A percentile compares a stretch with the other conserved stretches of the same genome.
Conservation (phyloP, 495 filamentous ascomycete species). For the Penicillium verhagenii region DNA sequence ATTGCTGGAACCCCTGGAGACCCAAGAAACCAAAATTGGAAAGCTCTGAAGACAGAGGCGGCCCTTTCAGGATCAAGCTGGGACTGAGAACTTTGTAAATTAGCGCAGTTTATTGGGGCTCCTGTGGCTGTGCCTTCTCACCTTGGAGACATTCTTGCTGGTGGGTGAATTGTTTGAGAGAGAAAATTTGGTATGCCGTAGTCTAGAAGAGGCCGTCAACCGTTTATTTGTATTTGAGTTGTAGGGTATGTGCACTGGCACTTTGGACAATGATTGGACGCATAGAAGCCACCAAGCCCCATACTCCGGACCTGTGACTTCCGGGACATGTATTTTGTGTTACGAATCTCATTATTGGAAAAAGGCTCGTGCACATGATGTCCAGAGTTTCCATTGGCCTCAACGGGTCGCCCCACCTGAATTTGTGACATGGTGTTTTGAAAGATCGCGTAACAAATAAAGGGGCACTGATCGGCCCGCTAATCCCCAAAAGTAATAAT, state of each 20-base stretch:
- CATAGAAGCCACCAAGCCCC: neutral
- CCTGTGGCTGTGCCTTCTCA: neutral
- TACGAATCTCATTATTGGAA: neutral
- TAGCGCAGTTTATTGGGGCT: neutral
- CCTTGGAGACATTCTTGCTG: neutral
- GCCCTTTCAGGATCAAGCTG: neutral
- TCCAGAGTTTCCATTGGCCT: neutral
- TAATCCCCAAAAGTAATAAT: neutral
- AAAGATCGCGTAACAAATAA: neutral
- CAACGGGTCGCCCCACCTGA: neutral
- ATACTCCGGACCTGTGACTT: neutral
- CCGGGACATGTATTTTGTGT: neutral
- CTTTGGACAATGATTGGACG: neutral
- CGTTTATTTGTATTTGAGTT: neutral
- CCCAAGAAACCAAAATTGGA: neutral
- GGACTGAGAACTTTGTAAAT: neutral
- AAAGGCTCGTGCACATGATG: neutral
- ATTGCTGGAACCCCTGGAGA: neutral
- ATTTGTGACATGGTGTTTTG: neutral
- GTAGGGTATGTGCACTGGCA: neutral
- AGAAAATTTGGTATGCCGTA: neutral
- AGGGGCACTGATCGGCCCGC: neutral
- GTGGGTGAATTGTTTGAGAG: neutral
- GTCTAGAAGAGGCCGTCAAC: neutral
- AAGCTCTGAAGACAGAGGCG: neutral